Evolutionary conservation across 1,284 basidiomycete species (phyloP).

Genomic region (Cryptococcus floricola): DNA sequence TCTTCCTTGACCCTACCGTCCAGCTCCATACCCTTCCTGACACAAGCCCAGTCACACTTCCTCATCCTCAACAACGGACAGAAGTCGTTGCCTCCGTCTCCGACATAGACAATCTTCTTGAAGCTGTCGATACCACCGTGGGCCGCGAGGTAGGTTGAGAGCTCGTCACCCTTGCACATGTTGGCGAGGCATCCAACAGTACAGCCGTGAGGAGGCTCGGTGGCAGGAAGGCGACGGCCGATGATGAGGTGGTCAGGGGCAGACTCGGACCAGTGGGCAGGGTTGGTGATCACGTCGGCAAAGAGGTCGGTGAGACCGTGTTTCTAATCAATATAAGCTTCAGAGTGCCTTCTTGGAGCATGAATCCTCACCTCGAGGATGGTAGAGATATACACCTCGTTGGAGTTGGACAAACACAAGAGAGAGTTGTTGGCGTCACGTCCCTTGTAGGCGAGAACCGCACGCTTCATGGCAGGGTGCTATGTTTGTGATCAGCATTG

Average conservation of each 20-base stretch:
- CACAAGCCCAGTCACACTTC: slow-evolving; percentile 60
- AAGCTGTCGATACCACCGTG: slow-evolving; percentile 59
- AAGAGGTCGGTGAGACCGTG: slow-evolving; percentile 72
- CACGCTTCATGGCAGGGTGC: slow-evolving; percentile 95
- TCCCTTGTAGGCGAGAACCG: slow-evolving; percentile 70
- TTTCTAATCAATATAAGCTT: slow-evolving; percentile 52
- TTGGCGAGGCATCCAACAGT: slow-evolving; percentile 86
- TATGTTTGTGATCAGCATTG: slow-evolving; percentile 39
- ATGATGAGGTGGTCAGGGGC: slow-evolving; percentile 70
- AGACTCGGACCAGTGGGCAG: slow-evolving; percentile 68
- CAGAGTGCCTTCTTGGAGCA: background rate
- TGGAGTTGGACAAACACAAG: slow-evolving; percentile 90
- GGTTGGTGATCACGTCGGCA: slow-evolving; percentile 86
- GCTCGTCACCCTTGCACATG: slow-evolving; percentile 98
- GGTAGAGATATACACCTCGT: slow-evolving; percentile 84
- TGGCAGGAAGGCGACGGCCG: slow-evolving; percentile 68
- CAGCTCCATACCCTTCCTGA: slow-evolving; percentile 70
- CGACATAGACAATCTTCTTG: slow-evolving; percentile 83
- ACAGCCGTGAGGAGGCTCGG: slow-evolving; percentile 77
- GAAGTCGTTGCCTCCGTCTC: slow-evolving; percentile 93
- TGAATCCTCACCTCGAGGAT: slow-evolving; percentile 65
- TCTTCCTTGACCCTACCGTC: slow-evolving; percentile 69
- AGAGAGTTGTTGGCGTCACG: slow-evolving; percentile 68
- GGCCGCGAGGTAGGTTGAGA: slow-evolving; percentile 72
- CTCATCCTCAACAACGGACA: slow-evolving; percentile 82